Evolutionary conservation across 257 asterid species (phyloP).

Genomic region (Plantago major): DNA sequence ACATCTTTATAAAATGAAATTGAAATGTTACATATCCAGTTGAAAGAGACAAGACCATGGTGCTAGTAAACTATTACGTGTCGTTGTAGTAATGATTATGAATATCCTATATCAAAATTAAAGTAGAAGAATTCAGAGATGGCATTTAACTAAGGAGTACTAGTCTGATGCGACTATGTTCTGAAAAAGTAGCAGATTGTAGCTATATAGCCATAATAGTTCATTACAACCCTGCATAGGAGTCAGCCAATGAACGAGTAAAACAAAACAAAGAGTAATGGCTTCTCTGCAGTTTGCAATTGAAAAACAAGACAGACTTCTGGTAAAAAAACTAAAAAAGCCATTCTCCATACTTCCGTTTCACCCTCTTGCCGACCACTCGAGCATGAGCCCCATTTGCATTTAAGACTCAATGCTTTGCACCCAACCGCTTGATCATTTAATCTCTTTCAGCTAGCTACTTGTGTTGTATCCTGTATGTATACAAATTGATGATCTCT

Average conservation of each 20-base stretch:
- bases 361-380: slow-evolving; percentile 9
- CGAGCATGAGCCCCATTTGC: neutral
- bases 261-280: slow-evolving; percentile 4
- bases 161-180: no score
- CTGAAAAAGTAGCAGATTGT: no score
- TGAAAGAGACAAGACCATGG: neutral
- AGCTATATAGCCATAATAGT: no score
- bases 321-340: slow-evolving; percentile 9
- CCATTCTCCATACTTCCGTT: slow-evolving; percentile 4
- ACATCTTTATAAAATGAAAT: no score
- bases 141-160: neutral
- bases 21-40: no score
- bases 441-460: neutral
- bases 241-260: slow-evolving; percentile 14
- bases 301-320: slow-evolving; percentile 19
- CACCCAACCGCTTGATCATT: neutral
- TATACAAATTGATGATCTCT: no score
- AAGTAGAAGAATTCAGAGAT: slow-evolving; percentile 11
- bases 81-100: neutral
- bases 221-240: neutral
- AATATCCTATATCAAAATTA: neutral
- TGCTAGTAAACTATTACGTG: neutral
- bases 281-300: slow-evolving; percentile 8
- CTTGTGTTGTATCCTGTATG: no score
- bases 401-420: neutral